Base-by-base conservation (phyloP, 495 filamentous ascomycete genomes). In the Podospora appendiculata region DNA sequence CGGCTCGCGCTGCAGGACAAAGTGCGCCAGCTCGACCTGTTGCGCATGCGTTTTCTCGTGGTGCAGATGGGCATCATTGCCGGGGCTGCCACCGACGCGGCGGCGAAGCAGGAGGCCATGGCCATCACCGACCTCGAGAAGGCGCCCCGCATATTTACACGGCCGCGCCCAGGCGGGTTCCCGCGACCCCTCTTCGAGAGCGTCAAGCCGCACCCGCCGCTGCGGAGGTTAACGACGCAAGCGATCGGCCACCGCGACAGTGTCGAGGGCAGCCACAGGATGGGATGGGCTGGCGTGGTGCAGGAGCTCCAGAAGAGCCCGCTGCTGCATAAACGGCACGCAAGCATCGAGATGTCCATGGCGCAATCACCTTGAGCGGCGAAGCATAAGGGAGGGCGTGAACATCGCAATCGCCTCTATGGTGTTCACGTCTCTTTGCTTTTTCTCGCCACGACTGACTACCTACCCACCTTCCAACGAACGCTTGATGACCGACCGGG, bases 11-110 rank as follows among this genome's bases (percentile, higher is more conserved):
- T 81, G 36, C 73, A 78, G 64, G 70, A 77, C 33, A 68, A 70
- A 50, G 72, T 78, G 52, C 81, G 76, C 17, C 78, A 74, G 6
- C 69, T 86, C 61, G 83, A 88, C 53, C 67, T 77, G 54, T 69
- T 79, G 39, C 71, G 76, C 54, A 84, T 78, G 64, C 79, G 82
- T 32, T 82, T 77, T 55, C 57, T 81, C 10, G 73, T 79, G 12
- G 65, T 79, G 57, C 72, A 81, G 61, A 67, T 79, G 76, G 66
- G 78, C 50, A 62, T 79, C 55, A 67, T 80, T 50, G 63, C 79
- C 33, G 58, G 72, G 34, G 64, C 65, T 50, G 63, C 66, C 44
- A 61, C 60, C 47, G 68, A 68, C 43, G 49, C 45, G 9, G 65
- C 67, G 45, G 63, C 64, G 45, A 65, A 66, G 49, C 57, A 59